Conservation (phyloP, 148 eudicot genomes). For the Fagopyrum homotropicum region DNA sequence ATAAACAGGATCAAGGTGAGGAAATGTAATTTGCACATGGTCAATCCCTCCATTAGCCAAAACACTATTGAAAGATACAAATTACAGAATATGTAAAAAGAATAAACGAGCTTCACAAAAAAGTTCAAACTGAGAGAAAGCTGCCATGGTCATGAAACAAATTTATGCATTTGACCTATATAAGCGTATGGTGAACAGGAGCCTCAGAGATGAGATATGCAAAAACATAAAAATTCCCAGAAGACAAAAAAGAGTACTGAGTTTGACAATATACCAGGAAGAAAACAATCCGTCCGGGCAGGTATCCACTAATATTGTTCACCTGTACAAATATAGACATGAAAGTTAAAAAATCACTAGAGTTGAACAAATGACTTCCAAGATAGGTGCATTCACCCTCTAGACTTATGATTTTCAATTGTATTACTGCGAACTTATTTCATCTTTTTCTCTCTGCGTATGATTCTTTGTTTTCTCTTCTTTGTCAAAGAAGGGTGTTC, state of each 20-base stretch:
- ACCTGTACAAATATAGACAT: slow-evolving; percentile 44
- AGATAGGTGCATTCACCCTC: slow-evolving; percentile 2
- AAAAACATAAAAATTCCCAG: neutral
- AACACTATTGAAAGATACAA: neutral
- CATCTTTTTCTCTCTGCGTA: neutral
- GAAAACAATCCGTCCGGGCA: slow-evolving; percentile 96
- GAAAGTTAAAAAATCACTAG: slow-evolving; percentile 4
- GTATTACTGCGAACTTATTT: neutral
- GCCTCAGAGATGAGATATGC: no score
- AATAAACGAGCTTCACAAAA: neutral
- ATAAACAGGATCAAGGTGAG: neutral
- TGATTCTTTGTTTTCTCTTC: neutral
- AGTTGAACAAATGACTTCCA: neutral
- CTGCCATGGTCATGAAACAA: neutral
- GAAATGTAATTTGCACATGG: no score
- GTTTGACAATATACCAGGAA: slow-evolving; percentile 59
- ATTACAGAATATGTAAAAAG: neutral
- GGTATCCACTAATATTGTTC: slow-evolving; percentile 96
- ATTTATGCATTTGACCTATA: neutral
- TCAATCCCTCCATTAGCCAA: neutral
- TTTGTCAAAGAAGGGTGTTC: neutral
- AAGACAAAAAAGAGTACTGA: neutral
- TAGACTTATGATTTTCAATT: neutral
- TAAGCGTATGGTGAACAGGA: neutral
- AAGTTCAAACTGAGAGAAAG: neutral